Evolutionary conservation across 306 rosid genomes (phyloP).

Genomic region (Erythrophleum fordii): DNA sequence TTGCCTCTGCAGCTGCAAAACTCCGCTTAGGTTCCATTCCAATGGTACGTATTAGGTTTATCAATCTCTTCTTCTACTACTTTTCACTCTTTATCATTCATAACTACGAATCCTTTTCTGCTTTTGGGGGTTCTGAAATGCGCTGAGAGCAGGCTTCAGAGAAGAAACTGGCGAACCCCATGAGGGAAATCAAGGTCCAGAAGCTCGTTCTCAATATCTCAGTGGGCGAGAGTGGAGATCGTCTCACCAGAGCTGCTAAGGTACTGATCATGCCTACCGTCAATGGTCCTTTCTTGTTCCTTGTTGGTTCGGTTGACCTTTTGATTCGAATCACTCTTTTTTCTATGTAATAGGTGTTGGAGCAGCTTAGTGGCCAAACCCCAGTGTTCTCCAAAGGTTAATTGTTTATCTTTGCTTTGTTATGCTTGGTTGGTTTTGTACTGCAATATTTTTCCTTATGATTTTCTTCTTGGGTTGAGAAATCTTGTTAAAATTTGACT

Average conservation of each 20-base stretch:
- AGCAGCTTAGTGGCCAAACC: constrained; percentile 81
- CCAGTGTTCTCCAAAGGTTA: constrained; percentile 84
- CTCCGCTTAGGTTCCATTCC: not conserved
- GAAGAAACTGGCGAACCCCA: constrained; percentile 73
- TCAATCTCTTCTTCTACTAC: not conserved
- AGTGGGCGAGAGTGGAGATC: constrained; percentile 84
- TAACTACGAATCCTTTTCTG: not conserved
- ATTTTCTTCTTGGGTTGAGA: not conserved
- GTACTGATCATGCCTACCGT: constrained; percentile 19
- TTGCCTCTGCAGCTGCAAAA: not conserved
- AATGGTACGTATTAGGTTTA: not conserved
- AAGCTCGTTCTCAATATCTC: constrained; percentile 83
- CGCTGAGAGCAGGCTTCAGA: constrained; percentile 61
- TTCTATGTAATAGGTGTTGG: constrained; percentile 54
- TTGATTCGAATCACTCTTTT: not conserved
- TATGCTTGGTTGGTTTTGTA: not conserved
- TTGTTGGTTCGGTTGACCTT: not conserved
- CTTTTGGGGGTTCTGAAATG: not conserved
- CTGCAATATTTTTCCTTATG: no score
- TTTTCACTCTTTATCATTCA: not conserved
- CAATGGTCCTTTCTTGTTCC: not conserved
- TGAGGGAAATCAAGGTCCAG: constrained; percentile 86
- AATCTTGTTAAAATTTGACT: not conserved
- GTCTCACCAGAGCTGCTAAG: constrained; percentile 86
- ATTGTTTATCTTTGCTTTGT: not conserved